Evolutionary conservation across 805 yeast species (phyloP), one percentile per base, ranked within the genome.

Genomic region (Brettanomyces naardenensis): DNA sequence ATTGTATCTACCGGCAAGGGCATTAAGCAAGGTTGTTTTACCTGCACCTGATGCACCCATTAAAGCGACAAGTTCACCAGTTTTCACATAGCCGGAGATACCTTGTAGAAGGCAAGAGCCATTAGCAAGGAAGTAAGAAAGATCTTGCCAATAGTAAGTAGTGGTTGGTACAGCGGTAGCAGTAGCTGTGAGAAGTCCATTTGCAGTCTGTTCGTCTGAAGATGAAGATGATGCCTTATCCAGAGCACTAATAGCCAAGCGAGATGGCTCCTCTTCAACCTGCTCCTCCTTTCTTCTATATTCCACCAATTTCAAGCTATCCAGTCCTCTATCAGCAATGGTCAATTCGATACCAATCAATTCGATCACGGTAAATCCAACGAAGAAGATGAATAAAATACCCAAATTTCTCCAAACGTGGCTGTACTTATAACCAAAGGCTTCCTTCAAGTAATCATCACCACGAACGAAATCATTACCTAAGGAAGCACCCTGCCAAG

Each of bases 381-480:
- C n/a, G n/a, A 36, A 23, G 35, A 54, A 51, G 4, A 44, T 54
- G 35, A 58, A 44, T 15, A 56, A 34, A 19, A 60, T 59, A 13
- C 63, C 64, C 21, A 59, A 49, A 47, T 60, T 61, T 43, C 65
- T 48, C 65, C 65, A 60, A 28, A 53, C 52, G 36, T 60, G 65
- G 6, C 58, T 44, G 50, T 66, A 71, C 23, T 48, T 54, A 61
- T 76, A 83, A 27, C 57, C 56, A 53, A 54, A 82, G 14, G 74
- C 54, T 17, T 19, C 13, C 10, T 18, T 10, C 14, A 84, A 39
- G 51, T 78, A 83, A 22, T 56, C 57, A 48, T 74, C 78, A 44
- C 92, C 94, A n/a, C 54, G 47, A 28, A 83, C 86, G 31, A 44
- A 47, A 13, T 54, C 44, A 25, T 58, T 51, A 28, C 89, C 88